These are phyloP conservation scores for Usnea hakonensis DNA, from an alignment of 495 filamentous ascomycete genomes.

Conservation along the genomic window DNA sequence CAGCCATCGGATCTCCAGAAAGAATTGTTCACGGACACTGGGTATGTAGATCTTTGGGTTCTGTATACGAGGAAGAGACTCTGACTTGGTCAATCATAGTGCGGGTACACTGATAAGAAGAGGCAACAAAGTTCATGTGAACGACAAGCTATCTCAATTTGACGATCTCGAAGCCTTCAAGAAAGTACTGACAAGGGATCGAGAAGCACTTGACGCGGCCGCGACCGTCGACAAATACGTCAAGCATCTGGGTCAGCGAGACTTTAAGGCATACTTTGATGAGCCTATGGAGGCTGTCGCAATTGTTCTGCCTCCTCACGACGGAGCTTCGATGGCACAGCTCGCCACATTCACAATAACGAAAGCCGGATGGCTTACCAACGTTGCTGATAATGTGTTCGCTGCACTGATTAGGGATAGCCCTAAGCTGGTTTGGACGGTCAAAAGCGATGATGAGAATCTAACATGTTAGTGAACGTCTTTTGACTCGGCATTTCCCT, in stretches of 20 bases:
- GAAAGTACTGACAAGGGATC: conserved; percentile 74
- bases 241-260: conserved; percentile 61
- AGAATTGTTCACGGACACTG: conserved; percentile 56
- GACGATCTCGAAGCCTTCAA: conserved; percentile 69
- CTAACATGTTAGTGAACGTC: conserved; percentile 53
- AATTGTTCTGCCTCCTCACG: conserved; percentile 71
- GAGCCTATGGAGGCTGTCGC: conserved; percentile 93
- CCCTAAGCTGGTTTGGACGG: conserved; percentile 90
- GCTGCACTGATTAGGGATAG: conserved; percentile 87
- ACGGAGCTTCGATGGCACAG: conserved; percentile 53
- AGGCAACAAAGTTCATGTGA: conserved; percentile 81
- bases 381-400: conserved; percentile 97
- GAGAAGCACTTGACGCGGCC: conserved; percentile 74
- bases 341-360: conserved; percentile 92
- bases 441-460: conserved; percentile 94
- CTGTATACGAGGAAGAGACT: conserved; percentile 58
- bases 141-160: conserved; percentile 67
- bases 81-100: conserved; percentile 73
- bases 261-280: conserved; percentile 92
- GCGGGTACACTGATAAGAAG: conserved; percentile 91
- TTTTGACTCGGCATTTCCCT: not conserved
- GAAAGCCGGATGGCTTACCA: conserved; percentile 90
- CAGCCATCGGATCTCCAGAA: conserved; percentile 81
- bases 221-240: conserved; percentile 83
- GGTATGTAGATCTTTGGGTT: not conserved